Evolutionary conservation across 805 yeast genomes (phyloP).

Genomic region (Yamadazyma ubonensis): DNA sequence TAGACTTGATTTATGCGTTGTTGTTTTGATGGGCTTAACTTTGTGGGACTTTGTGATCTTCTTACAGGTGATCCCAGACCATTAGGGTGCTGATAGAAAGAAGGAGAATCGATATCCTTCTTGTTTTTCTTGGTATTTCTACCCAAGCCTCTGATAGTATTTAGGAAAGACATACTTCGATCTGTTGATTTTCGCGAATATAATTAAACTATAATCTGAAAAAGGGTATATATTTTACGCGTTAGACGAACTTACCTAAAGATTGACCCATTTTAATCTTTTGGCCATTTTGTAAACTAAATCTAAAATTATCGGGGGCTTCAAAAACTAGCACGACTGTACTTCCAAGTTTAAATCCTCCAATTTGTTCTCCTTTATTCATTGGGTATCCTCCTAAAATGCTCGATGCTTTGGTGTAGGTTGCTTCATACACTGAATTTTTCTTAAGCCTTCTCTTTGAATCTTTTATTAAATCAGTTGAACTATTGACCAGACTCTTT

Average conservation of each 20-base stretch:
- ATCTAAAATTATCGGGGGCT: conserved; percentile 81
- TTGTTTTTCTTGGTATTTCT: conserved; percentile 46
- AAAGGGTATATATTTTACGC: neutral
- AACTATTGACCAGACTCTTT: too few species aligned
- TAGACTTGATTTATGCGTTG: conserved; percentile 12
- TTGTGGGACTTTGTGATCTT: conserved; percentile 38
- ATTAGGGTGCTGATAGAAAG: conserved; percentile 30
- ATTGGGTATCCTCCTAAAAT: conserved; percentile 84
- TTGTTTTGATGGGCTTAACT: conserved; percentile 36
- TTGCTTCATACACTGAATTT: conserved; percentile 91
- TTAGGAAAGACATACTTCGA: conserved; percentile 46
- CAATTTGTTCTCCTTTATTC: conserved; percentile 90
- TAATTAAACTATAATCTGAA: too few species aligned
- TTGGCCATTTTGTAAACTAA: conserved; percentile 68
- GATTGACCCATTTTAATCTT: conserved; percentile 81
- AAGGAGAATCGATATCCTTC: conserved; percentile 30
- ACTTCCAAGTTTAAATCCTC: conserved; percentile 94
- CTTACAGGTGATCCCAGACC: conserved; percentile 35
- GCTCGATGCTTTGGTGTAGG: conserved; percentile 75
- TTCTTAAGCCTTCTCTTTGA: conserved; percentile 46
- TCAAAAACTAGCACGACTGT: conserved; percentile 97
- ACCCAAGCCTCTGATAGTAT: conserved; percentile 48
- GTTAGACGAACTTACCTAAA: conserved; percentile 50
- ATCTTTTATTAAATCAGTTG: too few species aligned
- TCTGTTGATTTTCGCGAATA: too few species aligned